Conservation (phyloP, 257 asterid genomes). For the Eustoma russellianum region DNA sequence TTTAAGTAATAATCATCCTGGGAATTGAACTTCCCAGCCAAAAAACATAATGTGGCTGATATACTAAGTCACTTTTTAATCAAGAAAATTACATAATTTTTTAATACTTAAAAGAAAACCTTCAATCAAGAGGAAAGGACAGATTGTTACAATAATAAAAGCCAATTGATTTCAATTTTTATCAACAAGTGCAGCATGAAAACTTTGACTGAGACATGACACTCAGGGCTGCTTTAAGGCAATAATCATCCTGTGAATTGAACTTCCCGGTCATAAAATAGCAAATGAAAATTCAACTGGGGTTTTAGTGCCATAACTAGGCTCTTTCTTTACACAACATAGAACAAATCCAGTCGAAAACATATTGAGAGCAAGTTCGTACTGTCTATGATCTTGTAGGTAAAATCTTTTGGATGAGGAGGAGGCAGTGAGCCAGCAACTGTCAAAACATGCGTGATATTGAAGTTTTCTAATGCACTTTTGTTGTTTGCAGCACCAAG, state of each 20-base stretch:
- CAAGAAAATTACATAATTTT: too few species aligned
- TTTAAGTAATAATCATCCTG: too few species aligned
- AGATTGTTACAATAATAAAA: background rate
- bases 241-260: background rate
- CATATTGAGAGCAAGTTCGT: constrained; percentile 5
- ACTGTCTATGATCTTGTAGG: constrained; percentile 57
- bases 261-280: background rate
- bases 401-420: constrained; percentile 50
- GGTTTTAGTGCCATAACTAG: background rate
- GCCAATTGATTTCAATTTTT: too few species aligned
- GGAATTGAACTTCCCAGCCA: too few species aligned
- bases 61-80: background rate
- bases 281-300: too few species aligned
- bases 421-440: constrained; percentile 43
- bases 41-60: too few species aligned
- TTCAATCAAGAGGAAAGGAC: background rate
- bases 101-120: background rate
- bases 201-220: background rate
- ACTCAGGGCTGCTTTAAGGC: background rate
- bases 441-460: constrained; percentile 67
- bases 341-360: background rate
- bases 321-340: background rate
- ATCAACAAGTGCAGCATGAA: too few species aligned
- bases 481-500: constrained; percentile 65
- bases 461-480: constrained; percentile 44